A percentile compares a stretch with the other conserved stretches of the same genome.
Conservation (phyloP, 352 stramenopile species). For the Globisporangium spinosum region DNA sequence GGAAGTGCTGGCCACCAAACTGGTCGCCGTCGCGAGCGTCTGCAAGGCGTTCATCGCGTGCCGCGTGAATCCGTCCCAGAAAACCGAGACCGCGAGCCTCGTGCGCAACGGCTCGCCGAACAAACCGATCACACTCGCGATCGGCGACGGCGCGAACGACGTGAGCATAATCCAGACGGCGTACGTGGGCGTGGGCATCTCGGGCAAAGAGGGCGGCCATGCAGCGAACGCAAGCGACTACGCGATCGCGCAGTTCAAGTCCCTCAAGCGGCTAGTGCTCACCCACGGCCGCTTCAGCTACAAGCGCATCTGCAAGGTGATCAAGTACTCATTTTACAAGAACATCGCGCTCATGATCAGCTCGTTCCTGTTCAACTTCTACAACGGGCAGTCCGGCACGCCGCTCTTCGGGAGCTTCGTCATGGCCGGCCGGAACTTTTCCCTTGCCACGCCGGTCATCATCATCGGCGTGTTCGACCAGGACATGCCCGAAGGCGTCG, state of each 20-base stretch:
- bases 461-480: constrained; percentile 75
- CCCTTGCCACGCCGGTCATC: constrained; percentile 88
- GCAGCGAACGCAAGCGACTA: constrained; percentile 95
- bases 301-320: constrained; percentile 91
- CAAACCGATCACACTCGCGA: constrained; percentile 87
- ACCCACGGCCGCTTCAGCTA: constrained; percentile 97
- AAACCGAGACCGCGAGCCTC: constrained; percentile 72
- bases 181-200: constrained; percentile 97
- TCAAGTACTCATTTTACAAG: constrained; percentile 99
- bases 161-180: constrained; percentile 98
- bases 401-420: constrained; percentile 80
- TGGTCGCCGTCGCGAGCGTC: constrained; percentile 49
- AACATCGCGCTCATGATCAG: constrained; percentile 94
- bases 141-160: constrained; percentile 94
- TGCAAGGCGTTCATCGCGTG: constrained; percentile 83
- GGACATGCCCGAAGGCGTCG: constrained; percentile 47
- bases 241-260: constrained; percentile 94
- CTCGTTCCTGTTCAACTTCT: constrained; percentile 91
- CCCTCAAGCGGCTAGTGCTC: constrained; percentile 91
- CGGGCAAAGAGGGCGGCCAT: constrained; percentile 95
- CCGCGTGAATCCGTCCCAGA: constrained; percentile 80
- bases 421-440: constrained; percentile 84
- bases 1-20: constrained; percentile 32
- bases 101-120: constrained; percentile 40
- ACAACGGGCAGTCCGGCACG: constrained; percentile 88